Evolutionary conservation across 139 green algal species (phyloP), one percentile per base, ranked within the genome.

Genomic region (Micractinium sp.): DNA sequence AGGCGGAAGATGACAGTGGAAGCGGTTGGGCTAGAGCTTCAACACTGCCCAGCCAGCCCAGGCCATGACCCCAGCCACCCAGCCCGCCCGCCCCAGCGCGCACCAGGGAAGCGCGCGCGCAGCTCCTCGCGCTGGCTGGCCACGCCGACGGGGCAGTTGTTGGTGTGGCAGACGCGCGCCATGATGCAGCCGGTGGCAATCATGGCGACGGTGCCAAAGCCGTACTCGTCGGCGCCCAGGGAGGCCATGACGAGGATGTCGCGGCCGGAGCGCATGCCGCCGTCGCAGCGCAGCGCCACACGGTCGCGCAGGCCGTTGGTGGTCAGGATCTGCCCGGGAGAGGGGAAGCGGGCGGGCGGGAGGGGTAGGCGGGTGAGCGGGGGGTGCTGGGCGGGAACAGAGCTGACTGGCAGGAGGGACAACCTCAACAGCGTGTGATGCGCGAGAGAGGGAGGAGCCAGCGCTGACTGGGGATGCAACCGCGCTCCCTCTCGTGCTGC

Each of bases 71-170:
- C 14, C 69, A 74, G 67, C 5, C 18, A 74, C 67, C 19, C 16
- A 16, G 15, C 60, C 60, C 60, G 15, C 60, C 60, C 16, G 60
- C 60, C 16, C 60, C 60, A 67, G 15, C 20, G 36, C 75, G 27
- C 88, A 89, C 98, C 98, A 18, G 98, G 98, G 97, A 99, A 99
- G 79, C 98, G 94, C 3, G 96, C 96, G 27, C 98, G 92, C 91
- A 99, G 94, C 95, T 99, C 98, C 95, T 99, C 98, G 19, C 98
- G 93, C 95, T 99, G 98, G 29, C 89, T 95, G 3, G 98, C 98
- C 35, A 99, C 98, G 39, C 98, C 98, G 35, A 99, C 98, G 61
- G 98, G 98, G 96, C 98, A 99, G 95, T 99, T 99, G 96, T 99
- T 99, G 90, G 98, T 99, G 95, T 99, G 98, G 94, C 98, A 99